Evolutionary conservation across 1,284 basidiomycete species (phyloP), one percentile per base, ranked within the genome.

Genomic region (Ustanciosporium gigantosporum): DNA sequence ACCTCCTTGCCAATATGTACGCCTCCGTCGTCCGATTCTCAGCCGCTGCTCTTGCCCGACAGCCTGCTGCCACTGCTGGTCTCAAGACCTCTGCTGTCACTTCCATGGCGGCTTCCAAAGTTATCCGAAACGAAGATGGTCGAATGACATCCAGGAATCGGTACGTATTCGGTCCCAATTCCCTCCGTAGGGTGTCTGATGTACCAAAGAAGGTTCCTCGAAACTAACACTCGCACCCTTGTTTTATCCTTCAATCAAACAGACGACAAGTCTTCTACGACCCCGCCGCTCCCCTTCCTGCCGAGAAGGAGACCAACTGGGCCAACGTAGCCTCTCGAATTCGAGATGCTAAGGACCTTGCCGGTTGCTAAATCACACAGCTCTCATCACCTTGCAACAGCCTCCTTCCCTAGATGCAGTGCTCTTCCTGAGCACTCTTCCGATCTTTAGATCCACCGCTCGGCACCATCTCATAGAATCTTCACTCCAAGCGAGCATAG

Each of bases 11-110:
- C 43, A 46, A 21, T 15, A 65, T 65, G 61, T 49, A 55, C 46
- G 53, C 56, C 41, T 53, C 61, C 36, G 51, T 42, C 45, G 51
- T 59, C 42, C 61, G 61, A 22, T 47, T 65, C 42, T 65, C 61
- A 14, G 51, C 61, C 34, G 39, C 61, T 22, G n/a, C n/a, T n/a
- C 56, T 65, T 13, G 56, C 40, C 25, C 56, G 61, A 31, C 61
- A 59, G 56, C 56, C 61, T 42, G 50, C 43, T 25, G 37, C 40
- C 25, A 46, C 32, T 16, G 39, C 41, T 13, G 61, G 56, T 48
- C 45, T 65, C 47, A 59, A 55, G 51, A 59, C 61, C 41, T 65
- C 56, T 31, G 56, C 61, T 9, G 35, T 46, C 19, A 29, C 56
- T 2, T 44, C 51, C 29, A 25, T 56, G 39, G 37, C 41, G 36